Conservation (phyloP, 495 filamentous ascomycete genomes). For the Aspergillus incahuasiensis region DNA sequence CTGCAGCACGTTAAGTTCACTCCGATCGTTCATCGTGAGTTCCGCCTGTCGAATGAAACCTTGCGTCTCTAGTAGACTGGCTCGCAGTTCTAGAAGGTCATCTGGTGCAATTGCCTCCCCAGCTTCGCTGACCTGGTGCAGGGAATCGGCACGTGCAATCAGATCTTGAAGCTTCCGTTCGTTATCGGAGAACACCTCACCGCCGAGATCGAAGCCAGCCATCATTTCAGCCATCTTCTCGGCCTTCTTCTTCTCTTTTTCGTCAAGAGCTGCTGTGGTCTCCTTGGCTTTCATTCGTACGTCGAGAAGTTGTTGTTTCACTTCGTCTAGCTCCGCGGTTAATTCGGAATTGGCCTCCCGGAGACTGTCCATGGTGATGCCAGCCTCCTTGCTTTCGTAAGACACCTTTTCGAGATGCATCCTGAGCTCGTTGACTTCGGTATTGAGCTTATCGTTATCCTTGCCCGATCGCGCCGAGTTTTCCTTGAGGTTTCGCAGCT, state of each 20-base stretch:
- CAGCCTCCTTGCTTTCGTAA: slow-evolving; percentile 93
- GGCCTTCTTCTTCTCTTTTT: slow-evolving; percentile 97
- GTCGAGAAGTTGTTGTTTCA: slow-evolving; percentile 95
- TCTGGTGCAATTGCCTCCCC: slow-evolving; percentile 80
- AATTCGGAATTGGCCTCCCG: slow-evolving; percentile 95
- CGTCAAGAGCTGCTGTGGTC: slow-evolving; percentile 77
- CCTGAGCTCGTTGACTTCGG: slow-evolving; percentile 82
- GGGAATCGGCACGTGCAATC: slow-evolving; percentile 72
- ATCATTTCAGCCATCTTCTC: slow-evolving; percentile 99
- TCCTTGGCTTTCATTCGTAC: slow-evolving; percentile 94
- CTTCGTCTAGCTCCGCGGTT: slow-evolving; percentile 83
- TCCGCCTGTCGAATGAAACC: slow-evolving; percentile 92
- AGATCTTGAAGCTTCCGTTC: slow-evolving; percentile 76
- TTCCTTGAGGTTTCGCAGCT: slow-evolving; percentile 75
- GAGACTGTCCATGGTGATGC: slow-evolving; percentile 94
- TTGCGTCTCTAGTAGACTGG: slow-evolving; percentile 79
- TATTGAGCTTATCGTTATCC: slow-evolving; percentile 78
- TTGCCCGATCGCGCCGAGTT: slow-evolving; percentile 73
- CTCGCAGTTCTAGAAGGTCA: slow-evolving; percentile 68
- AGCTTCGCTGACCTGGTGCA: slow-evolving; percentile 68
- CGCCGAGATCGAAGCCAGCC: slow-evolving; percentile 92
- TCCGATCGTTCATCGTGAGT: slow-evolving; percentile 66
- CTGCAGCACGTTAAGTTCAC: slow-evolving; percentile 56
- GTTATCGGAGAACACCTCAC: slow-evolving; percentile 85
- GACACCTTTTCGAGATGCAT: slow-evolving; percentile 94